Conservation (phyloP, 441 rosid species). For the Gossypium davidsonii region DNA sequence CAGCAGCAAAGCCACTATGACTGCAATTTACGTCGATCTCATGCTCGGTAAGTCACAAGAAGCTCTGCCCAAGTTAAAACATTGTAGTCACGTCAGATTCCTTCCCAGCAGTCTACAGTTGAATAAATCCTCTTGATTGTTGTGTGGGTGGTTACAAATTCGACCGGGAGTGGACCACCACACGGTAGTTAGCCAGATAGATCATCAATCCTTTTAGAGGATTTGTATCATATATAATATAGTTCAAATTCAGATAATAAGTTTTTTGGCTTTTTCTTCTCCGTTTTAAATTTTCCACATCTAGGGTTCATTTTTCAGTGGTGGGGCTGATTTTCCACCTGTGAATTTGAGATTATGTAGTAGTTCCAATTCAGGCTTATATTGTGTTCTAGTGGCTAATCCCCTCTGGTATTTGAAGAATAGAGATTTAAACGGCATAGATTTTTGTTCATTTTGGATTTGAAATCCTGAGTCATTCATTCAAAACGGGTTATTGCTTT, state of each 20-base stretch:
- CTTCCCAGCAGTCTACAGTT: constrained; percentile 42
- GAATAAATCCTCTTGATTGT: constrained; percentile 40
- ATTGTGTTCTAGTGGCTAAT: constrained; percentile 21
- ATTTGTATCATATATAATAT: constrained; percentile 63
- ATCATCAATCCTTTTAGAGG: constrained; percentile 48
- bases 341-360: constrained; percentile 29
- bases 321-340: constrained; percentile 50
- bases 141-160: constrained; percentile 26
- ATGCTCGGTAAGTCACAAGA: constrained; percentile 68
- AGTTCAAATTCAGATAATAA: constrained; percentile 50
- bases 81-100: constrained; percentile 58
- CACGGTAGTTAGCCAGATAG: constrained; percentile 47
- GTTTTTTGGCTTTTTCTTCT: constrained; percentile 11
- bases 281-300: constrained; percentile 19
- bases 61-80: constrained; percentile 71
- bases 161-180: constrained; percentile 17
- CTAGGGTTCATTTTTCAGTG: constrained; percentile 38
- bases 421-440: constrained; percentile 20
- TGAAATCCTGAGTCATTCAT: neutral
- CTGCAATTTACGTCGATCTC: constrained; percentile 77
- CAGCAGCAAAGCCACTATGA: constrained; percentile 63
- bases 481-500: neutral
- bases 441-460: constrained; percentile 23
- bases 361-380: constrained; percentile 23
- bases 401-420: constrained; percentile 24